Evolutionary conservation across 805 yeast species (phyloP), one percentile per base, ranked within the genome.

Genomic region (Candida broadrunensis): DNA sequence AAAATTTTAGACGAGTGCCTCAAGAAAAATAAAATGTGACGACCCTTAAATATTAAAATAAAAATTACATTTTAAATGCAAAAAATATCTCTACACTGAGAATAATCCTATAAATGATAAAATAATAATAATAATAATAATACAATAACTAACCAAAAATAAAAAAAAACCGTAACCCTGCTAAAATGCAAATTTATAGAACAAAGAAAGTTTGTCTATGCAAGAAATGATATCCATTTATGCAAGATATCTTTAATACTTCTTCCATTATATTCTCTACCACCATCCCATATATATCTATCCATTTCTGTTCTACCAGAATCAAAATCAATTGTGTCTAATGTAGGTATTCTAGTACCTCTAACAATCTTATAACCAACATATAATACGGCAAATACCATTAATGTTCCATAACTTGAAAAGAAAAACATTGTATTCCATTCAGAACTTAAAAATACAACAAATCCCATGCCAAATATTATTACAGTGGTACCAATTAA

Each of bases 251-350:
- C 72, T 38, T 63, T 64, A 27, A 61, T 21, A 35, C 54, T 65
- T 26, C 58, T 52, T 19, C 52, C 49, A 45, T 67, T 65, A 46
- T 65, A 69, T 38, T 69, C 73, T 36, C 61, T 55, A 19, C 85
- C 87, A 43, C 87, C 93, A 49, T 83, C 88, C 95, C 95, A 87
- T 17, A 81, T 78, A 47, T 77, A 77, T 36, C 88, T 68, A 60
- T 88, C 96, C 63, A 83, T 79, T 56, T 88, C 96, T 37, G 93
- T 72, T 51, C 96, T 69, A 2, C 96, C 96, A 0, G 88, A 76
- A 58, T 88, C 96, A 56, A 85, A 74, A 58, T 88, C 95, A 44
- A 88, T 57, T 35, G 85, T 83, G 49, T 85, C 90, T 35, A 86
- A 63, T 37, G 86, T 73, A 38, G 80, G 85, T 9, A 83, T 65